Conservation (phyloP, 164 flowering plant genomes). For the Akebia trifoliata region DNA sequence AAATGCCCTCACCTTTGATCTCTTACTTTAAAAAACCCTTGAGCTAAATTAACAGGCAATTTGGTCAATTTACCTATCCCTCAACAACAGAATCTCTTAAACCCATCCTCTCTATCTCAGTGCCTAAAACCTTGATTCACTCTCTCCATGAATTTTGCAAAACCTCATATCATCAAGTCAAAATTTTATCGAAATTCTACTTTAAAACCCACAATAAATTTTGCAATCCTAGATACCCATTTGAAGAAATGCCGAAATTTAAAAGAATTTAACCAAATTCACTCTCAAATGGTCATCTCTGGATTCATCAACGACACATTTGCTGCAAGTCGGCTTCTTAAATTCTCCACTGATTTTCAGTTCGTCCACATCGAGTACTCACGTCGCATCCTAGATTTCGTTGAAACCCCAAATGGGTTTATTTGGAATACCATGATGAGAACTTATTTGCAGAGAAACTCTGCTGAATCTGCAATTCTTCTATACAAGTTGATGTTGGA, state of each 20-base stretch:
- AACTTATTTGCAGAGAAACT: slow-evolving; percentile 19
- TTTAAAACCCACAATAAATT: slow-evolving; percentile 17
- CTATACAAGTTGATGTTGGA: slow-evolving; percentile 32
- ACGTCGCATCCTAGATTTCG: slow-evolving; percentile 19
- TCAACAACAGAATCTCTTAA: no score
- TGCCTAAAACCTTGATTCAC: no score
- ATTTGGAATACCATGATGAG: slow-evolving; percentile 41
- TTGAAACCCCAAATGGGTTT: slow-evolving; percentile 33
- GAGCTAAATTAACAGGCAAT: no score
- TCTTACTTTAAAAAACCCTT: no score
- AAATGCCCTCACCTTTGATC: no score
- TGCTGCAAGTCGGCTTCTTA: slow-evolving; percentile 37
- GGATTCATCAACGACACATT: slow-evolving; percentile 35
- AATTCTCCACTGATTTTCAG: slow-evolving; percentile 23
- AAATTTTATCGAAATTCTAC: slow-evolving; percentile 7
- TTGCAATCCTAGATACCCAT: slow-evolving; percentile 26
- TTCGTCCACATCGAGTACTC: slow-evolving; percentile 26
- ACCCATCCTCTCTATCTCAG: no score
- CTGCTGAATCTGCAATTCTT: slow-evolving; percentile 7
- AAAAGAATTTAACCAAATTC: slow-evolving; percentile 31
- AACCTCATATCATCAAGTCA: slow-evolving; percentile 13
- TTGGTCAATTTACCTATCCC: no score
- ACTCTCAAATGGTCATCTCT: slow-evolving; percentile 32
- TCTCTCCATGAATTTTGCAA: slow-evolving; percentile 21
- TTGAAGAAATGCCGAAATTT: slow-evolving; percentile 25